Evolutionary conservation across 2,329 filamentous ascomycete genomes (phyloP), one percentile per base, ranked within the genome.

Genomic region (Volutella citrinella): DNA sequence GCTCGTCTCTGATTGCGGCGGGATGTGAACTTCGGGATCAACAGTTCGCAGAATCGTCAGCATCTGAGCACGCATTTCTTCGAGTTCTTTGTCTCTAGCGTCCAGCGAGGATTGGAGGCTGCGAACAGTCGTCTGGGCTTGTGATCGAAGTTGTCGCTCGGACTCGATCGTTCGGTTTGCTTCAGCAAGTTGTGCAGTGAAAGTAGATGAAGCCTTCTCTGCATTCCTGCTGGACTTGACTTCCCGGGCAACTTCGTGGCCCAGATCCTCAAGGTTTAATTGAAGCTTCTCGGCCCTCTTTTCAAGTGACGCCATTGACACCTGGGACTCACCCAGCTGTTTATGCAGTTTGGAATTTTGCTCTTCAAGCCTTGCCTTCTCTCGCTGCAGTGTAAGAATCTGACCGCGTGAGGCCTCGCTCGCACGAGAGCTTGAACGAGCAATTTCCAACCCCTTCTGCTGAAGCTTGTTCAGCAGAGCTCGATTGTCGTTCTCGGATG

Each of bases 401-500:
- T 93, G 85, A 4, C 82, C 75, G 22, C 90, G 82, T 28, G 89
- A 87, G 19, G 81, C 86, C 49, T 97, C 91, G 42, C 78, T 89
- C 19, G 86, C 91, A 39, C 84, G 83, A 6, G 90, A 95, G 40
- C 80, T 87, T 1, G 91, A 93, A 27, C 93, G 80, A 24, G 91
- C 91, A 59, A 98, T 94, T 56, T 98, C 91, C 7, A 98, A 75
- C 19, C 94, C 93, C 69, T 97, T 97, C 55, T 97, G 91, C 54
- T 97, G 91, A 13, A 98, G 74, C 63, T 97, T 97, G 67, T 96
- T 97, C 46, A 97, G 74, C n/a, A 98, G 70, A 6, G 89, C 84
- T 32, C 88, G 83, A 54, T 97, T 97, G 64, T 97, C 91, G 51
- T 97, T 96, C 59, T 98, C 91, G 0, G 91, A 97, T 16, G 91